Evolutionary conservation across 1,284 basidiomycete species (phyloP).

Genomic region (Rhodotorula sp.): DNA sequence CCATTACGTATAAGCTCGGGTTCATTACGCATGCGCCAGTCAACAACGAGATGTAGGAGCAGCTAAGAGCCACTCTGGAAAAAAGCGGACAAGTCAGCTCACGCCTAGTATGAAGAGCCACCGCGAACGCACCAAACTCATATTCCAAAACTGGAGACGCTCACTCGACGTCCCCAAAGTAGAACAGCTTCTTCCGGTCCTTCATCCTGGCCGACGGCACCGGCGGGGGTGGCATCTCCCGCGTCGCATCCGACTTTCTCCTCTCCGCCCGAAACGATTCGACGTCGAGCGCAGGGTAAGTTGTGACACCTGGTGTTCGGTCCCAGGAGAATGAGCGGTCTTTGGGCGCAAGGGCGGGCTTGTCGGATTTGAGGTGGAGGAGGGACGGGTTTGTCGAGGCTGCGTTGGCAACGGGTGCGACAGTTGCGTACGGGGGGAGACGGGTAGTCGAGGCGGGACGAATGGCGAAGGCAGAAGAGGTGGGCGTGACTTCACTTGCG

Average conservation of each 20-base stretch:
- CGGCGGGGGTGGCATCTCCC: background rate
- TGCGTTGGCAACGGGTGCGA: constrained; percentile 11
- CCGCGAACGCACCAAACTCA: background rate
- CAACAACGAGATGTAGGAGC: no score
- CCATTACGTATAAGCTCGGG: no score
- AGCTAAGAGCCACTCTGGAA: no score
- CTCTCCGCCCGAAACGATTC: constrained; percentile 1
- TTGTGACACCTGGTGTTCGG: background rate
- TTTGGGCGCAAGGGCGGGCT: background rate
- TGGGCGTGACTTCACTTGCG: background rate
- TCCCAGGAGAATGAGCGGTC: background rate
- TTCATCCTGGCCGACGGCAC: background rate
- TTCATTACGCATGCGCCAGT: no score
- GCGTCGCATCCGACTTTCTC: background rate
- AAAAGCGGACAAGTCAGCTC: no score
- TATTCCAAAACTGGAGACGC: no score
- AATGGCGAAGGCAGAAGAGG: background rate
- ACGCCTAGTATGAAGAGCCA: background rate
- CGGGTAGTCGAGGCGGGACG: background rate
- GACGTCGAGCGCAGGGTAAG: constrained; percentile 12
- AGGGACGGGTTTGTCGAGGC: constrained; percentile 11
- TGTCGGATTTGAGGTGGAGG: constrained; percentile 7
- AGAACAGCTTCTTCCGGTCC: constrained; percentile 13
- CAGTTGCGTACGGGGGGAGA: background rate
- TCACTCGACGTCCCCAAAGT: constrained; percentile 2